Evolutionary conservation across 73 alveolate species (phyloP).

Genomic region (Paraurostyla sp.): DNA sequence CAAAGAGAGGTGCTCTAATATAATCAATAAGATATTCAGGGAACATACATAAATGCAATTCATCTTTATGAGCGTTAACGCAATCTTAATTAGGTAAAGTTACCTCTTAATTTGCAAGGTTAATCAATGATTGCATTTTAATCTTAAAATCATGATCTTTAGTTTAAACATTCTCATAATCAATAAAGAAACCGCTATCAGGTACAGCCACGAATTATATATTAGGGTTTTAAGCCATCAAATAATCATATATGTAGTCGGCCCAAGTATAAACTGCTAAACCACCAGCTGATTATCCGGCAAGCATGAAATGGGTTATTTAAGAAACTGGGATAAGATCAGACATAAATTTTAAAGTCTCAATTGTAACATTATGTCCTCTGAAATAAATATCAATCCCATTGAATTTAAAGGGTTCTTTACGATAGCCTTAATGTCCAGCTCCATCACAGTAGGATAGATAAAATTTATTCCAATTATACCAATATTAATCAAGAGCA

Average conservation of each 20-base stretch:
- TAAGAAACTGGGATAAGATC: neutral
- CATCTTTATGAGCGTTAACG: neutral
- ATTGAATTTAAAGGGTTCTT: neutral
- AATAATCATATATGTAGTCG: neutral
- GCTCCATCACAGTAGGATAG: slow-evolving; percentile 31
- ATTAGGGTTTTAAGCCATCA: neutral
- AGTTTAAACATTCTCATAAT: neutral
- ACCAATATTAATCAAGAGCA: no score
- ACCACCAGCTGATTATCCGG: slow-evolving; percentile 19
- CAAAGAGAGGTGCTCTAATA: neutral
- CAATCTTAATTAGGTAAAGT: neutral
- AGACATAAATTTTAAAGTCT: neutral
- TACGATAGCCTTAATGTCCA: slow-evolving; percentile 22
- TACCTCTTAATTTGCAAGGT: neutral
- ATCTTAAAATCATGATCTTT: neutral
- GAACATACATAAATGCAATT: slow-evolving; percentile 15
- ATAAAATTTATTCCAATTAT: slow-evolving; percentile 30
- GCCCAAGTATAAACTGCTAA: slow-evolving; percentile 10
- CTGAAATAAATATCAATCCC: neutral
- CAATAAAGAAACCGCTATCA: slow-evolving; percentile 13
- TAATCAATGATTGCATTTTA: neutral
- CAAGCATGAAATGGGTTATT: neutral
- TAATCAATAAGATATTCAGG: neutral
- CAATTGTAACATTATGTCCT: slow-evolving; percentile 6
- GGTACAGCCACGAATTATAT: neutral